Evolutionary conservation across 2,329 filamentous ascomycete genomes (phyloP).

Genomic region (Zymoseptoria pseudotritici): DNA sequence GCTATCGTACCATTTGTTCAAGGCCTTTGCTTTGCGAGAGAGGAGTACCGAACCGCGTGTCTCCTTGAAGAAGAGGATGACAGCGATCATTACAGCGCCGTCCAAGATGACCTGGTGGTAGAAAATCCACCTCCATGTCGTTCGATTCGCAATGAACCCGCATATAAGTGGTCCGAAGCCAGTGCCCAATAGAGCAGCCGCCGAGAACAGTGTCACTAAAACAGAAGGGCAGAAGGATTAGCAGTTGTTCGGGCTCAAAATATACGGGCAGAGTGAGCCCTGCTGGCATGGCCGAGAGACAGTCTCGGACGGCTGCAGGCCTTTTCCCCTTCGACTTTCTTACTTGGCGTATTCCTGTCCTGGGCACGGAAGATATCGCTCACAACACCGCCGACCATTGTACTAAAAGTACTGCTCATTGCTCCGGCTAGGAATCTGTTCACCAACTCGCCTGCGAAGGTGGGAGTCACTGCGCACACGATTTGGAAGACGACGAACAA

Average conservation of each 20-base stretch:
- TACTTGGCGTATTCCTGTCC: conserved; percentile 69
- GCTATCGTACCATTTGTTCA: conserved; percentile 74
- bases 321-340: too few species aligned
- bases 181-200: conserved; percentile 68
- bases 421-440: conserved; percentile 69
- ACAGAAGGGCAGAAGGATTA: too few species aligned
- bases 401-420: conserved; percentile 73
- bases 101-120: conserved; percentile 73
- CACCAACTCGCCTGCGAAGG: conserved; percentile 65
- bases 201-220: conserved; percentile 62
- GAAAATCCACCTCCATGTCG: conserved; percentile 79
- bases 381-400: conserved; percentile 87
- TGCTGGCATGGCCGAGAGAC: too few species aligned
- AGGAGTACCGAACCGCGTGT: conserved; percentile 75
- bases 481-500: conserved; percentile 66
- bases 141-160: conserved; percentile 59
- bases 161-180: conserved; percentile 68
- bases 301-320: too few species aligned
- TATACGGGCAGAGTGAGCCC: too few species aligned
- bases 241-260: too few species aligned
- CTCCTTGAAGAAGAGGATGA: conserved; percentile 69
- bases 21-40: conserved; percentile 60
- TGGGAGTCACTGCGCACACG: conserved; percentile 63
- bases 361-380: conserved; percentile 75
- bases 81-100: conserved; percentile 53